Conservation (phyloP, 345 rosid species). For the Xanthoceras sorbifolium region DNA sequence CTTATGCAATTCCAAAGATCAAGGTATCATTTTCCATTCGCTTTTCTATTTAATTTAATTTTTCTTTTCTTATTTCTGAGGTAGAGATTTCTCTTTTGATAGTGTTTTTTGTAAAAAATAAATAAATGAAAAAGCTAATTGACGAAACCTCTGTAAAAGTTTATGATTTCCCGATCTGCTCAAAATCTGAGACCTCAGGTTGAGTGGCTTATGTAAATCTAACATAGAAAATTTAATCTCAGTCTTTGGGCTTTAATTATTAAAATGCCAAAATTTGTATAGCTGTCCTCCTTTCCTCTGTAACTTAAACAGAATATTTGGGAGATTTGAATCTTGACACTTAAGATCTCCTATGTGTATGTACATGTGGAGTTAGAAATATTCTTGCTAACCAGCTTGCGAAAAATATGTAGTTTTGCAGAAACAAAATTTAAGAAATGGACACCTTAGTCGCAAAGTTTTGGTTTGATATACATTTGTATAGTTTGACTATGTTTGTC, state of each 20-base stretch:
- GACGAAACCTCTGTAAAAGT: not conserved
- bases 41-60: not conserved
- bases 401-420: not conserved
- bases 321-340: not conserved
- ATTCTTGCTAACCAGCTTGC: not conserved
- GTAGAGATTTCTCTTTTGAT: not conserved
- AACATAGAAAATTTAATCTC: not conserved
- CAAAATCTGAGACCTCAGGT: not conserved
- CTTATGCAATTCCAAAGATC: slow-evolving; percentile 73
- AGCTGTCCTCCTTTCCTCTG: not conserved
- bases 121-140: no score
- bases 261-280: not conserved
- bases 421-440: not conserved
- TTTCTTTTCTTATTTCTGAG: not conserved
- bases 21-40: slow-evolving; percentile 44
- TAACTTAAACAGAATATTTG: not conserved
- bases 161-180: slow-evolving; percentile 5
- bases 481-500: not conserved
- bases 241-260: not conserved
- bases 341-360: not conserved
- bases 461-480: not conserved
- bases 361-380: not conserved
- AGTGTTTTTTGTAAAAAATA: no score
- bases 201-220: not conserved
- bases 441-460: not conserved